These are phyloP conservation scores for Hanseniaspora nectarophila DNA, from an alignment of 805 yeast species.

Conservation along the genomic window DNA sequence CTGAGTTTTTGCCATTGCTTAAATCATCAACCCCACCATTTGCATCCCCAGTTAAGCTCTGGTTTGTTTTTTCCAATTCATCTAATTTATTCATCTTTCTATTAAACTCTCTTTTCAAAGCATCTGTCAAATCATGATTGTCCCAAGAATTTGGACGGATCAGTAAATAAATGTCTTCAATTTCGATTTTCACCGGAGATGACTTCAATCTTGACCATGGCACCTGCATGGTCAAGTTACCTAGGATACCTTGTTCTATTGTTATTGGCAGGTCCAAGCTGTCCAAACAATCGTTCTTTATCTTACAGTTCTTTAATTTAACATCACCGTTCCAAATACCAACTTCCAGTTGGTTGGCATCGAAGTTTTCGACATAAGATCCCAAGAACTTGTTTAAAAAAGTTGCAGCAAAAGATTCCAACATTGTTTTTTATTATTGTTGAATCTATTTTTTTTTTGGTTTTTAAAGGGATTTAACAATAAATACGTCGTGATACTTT, in stretches of 20 bases:
- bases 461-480: no score
- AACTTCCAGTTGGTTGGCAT: slow-evolving; percentile 84
- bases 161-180: slow-evolving; percentile 75
- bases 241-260: slow-evolving; percentile 79
- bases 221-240: slow-evolving; percentile 76
- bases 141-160: slow-evolving; percentile 61
- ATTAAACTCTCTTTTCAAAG: slow-evolving; percentile 50
- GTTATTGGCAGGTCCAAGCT: slow-evolving; percentile 74
- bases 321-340: slow-evolving; percentile 99
- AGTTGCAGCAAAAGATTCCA: slow-evolving; percentile 30
- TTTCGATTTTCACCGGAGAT: slow-evolving; percentile 77
- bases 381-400: slow-evolving; percentile 28
- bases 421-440: slow-evolving; percentile 19
- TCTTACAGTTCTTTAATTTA: slow-evolving; percentile 58
- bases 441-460: background rate
- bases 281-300: slow-evolving; percentile 83
- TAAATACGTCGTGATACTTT: no score
- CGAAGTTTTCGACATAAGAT: slow-evolving; percentile 84
- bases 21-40: slow-evolving; percentile 21
- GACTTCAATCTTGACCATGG: slow-evolving; percentile 94
- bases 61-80: slow-evolving; percentile 42
- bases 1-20: slow-evolving; percentile 24
- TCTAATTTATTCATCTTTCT: slow-evolving; percentile 59
- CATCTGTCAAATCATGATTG: slow-evolving; percentile 41
- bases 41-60: slow-evolving; percentile 27